Evolutionary conservation across 2,329 filamentous ascomycete genomes (phyloP), one percentile per base, ranked within the genome.

Genomic region (Rugonectria rugulosa): DNA sequence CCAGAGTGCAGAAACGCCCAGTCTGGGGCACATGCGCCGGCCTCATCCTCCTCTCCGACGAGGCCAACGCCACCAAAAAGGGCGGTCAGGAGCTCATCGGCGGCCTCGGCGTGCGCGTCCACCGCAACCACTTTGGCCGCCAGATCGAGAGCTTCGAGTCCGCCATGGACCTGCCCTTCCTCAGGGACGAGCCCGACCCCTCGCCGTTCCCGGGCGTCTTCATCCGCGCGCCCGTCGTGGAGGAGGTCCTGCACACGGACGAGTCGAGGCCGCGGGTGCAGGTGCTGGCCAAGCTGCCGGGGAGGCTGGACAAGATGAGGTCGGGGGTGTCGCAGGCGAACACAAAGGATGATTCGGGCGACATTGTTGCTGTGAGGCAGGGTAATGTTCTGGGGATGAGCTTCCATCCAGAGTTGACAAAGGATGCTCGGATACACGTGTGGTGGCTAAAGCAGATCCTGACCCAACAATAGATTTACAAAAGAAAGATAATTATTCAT

Each of bases 1-100:
- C 20, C 15, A 94, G 91, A 69, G 79, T 90, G 34, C 78, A 86
- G 47, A 86, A 89, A 63, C 92, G 90, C 65, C 93, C 93, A 10
- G 91, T 90, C 20, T 99, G 94, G 94, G 95, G 95, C 53, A 98
- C 95, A 17, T 99, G 95, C 73, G 95, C 95, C 11, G 95, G 95
- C 9, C 83, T 98, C 53, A 97, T 99, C 65, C 79, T 98, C 43
- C 87, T 99, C 44, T 89, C 92, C 2, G 90, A 97, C 68, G 87
- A 89, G 55, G 94, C 92, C 44, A 96, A 94, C 72, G 85, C 88
- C 59, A 92, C 91, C 31, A 98, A 97, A 72, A 88, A 90, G 68
- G 92, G 92, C 37, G 94, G 94, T 0, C 95, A 98, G 73, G 92
- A 97, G 56, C 82, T 98, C 49, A 92, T 99, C 59, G 95, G 95